Evolutionary conservation across 208 protist genomes (phyloP).

Genomic region (Acanthamoeba sp.): DNA sequence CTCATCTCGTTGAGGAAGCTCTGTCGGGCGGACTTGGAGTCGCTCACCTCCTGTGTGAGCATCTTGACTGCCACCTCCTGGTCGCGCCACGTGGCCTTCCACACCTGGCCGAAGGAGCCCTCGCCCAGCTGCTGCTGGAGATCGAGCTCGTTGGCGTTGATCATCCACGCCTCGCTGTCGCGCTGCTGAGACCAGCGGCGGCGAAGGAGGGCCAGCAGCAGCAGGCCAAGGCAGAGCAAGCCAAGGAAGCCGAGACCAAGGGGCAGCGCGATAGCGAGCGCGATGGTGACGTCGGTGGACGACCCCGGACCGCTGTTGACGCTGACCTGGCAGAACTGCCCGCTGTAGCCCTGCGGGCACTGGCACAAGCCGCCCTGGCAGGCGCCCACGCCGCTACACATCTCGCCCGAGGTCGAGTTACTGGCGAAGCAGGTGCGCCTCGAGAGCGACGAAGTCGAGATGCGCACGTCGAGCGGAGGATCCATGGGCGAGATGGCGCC

Average conservation of each 20-base stretch:
- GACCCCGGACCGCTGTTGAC: neutral
- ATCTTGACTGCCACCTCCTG: conserved; percentile 76
- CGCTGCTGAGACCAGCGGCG: neutral
- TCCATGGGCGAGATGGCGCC: conserved; percentile 5
- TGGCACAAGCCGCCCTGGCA: conserved; percentile 26
- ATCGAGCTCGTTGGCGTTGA: conserved; percentile 45
- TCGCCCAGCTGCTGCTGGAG: conserved; percentile 3
- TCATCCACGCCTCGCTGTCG: conserved; percentile 30
- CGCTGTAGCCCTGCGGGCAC: neutral
- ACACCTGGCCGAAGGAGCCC: conserved; percentile 64
- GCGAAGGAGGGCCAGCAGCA: neutral
- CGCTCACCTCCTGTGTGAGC: conserved; percentile 51
- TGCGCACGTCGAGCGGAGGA: neutral
- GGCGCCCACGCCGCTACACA: conserved; percentile 22
- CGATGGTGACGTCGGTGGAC: neutral
- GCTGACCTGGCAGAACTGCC: neutral
- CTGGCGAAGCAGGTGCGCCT: conserved; percentile 43
- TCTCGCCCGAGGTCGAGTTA: neutral
- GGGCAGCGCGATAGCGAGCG: conserved; percentile 6
- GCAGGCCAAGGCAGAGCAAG: neutral
- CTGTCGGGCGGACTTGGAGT: neutral
- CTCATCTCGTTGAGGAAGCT: conserved; percentile 79
- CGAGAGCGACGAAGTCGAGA: conserved; percentile 13
- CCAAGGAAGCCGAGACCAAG: neutral
- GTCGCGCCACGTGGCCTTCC: conserved; percentile 15